Evolutionary conservation across 495 filamentous ascomycete species (phyloP), one percentile per base, ranked within the genome.

Genomic region (Penicillium lividum): DNA sequence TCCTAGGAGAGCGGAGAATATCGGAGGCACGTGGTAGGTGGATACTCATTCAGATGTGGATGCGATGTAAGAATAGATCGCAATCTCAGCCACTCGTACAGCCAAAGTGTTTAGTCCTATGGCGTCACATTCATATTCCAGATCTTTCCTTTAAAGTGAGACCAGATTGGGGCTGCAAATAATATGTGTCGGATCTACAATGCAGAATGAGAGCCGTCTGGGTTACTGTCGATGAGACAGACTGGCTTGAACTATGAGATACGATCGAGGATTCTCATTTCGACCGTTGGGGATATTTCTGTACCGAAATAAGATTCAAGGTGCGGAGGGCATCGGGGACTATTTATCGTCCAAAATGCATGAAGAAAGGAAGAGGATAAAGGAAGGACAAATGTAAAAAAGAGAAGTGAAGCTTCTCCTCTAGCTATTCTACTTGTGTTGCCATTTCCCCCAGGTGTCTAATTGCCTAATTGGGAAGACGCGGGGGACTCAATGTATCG

Each of bases 111-210:
- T 27, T 51, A 63, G 58, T 22, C 22, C 22, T 22, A 57, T 69
- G 0, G 54, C 61, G 7, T 66, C 68, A 4, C 64, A 68, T 31
- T 80, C 82, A 55, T 84, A 84, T 64, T 73, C 70, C 6, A 22
- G 22, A 22, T 22, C 83, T 79, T 65, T 79, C 75, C 0, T 84
- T 84, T 59, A 72, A 64, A 1, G 60, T 74, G 33, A 84, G 80
- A 34, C 69, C 73, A 5, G 69, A 79, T 33, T 82, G 79, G 75
- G 70, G 70, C 18, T 57, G 60, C 34, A 67, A 77, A 48, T 75
- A 68, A 34, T 74, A 79, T 59, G 73, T 79, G 10, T 80, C 44
- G 57, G 72, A 16, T 73, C 73, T 7, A 67, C 68, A 11, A 77
- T 84, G 0, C 65, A 73, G 38, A 67, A 60, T 22, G 74, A 72